Conservation (phyloP, 164 flowering plant genomes). For the Liriodendron chinense region DNA sequence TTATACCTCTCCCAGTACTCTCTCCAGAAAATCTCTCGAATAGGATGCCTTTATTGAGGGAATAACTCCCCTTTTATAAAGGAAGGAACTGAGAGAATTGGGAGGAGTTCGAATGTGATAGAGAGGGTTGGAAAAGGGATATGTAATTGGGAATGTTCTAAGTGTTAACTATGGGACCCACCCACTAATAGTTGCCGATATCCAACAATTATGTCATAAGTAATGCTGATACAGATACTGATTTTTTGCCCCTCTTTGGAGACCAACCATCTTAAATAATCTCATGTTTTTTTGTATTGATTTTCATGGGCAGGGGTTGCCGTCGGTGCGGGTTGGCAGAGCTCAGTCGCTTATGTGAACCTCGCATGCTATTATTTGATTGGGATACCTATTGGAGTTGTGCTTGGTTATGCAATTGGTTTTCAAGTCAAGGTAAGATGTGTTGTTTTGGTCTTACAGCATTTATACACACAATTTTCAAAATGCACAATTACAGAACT, state of each 20-base stretch:
- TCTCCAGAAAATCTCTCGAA: too few species aligned
- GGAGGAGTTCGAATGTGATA: too few species aligned
- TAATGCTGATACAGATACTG: not conserved
- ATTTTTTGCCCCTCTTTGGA: not conserved
- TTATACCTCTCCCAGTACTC: too few species aligned
- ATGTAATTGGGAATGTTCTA: too few species aligned
- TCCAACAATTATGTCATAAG: not conserved
- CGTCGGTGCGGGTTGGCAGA: constrained; percentile 46
- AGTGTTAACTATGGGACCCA: too few species aligned
- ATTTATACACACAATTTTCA: not conserved
- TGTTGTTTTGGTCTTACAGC: not conserved
- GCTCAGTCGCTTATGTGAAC: constrained; percentile 40
- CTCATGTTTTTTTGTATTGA: not conserved
- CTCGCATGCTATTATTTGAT: constrained; percentile 40
- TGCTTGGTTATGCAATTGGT: constrained; percentile 36
- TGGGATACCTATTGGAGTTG: constrained; percentile 43
- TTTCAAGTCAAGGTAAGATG: constrained; percentile 34
- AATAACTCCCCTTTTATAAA: too few species aligned
- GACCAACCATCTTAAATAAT: not conserved
- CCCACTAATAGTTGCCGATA: not conserved
- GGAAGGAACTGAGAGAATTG: too few species aligned
- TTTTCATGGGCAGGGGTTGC: constrained; percentile 32
- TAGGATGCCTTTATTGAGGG: too few species aligned
- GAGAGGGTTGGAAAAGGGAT: too few species aligned
- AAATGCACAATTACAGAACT: not conserved